phyloP scores from a whole-genome alignment of 495 filamentous ascomycete genomes.

The Lepraria neglecta region DNA sequence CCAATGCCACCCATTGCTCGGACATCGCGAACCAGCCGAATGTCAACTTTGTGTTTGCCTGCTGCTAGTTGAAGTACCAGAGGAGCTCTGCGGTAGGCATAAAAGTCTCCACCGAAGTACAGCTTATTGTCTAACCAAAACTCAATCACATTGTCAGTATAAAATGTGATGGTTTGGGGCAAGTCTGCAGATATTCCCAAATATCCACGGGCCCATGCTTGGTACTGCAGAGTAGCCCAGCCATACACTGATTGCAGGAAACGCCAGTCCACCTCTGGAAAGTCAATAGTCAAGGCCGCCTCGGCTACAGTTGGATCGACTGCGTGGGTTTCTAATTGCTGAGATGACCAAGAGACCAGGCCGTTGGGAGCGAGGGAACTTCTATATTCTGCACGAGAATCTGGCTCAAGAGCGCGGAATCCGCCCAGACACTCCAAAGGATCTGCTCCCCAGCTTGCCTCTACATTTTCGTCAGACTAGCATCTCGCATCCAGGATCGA shows the following conservation, averaged over 20 bases:
- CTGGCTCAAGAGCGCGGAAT: conserved; percentile 41
- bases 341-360: conserved; percentile 40
- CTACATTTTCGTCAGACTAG: conserved; percentile 30
- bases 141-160: conserved; percentile 43
- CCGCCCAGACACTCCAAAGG: conserved; percentile 49
- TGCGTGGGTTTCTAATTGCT: conserved; percentile 29
- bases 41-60: conserved; percentile 46
- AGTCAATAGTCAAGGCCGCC: conserved; percentile 39
- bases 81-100: conserved; percentile 45
- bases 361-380: conserved; percentile 49
- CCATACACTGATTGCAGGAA: conserved; percentile 51
- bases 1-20: conserved; percentile 46
- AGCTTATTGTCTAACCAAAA: conserved; percentile 45
- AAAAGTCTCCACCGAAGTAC: conserved; percentile 55
- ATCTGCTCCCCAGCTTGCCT: conserved; percentile 56
- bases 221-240: conserved; percentile 55
- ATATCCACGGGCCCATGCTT: conserved; percentile 52
- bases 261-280: conserved; percentile 46
- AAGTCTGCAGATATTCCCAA: conserved; percentile 33
- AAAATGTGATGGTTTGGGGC: conserved; percentile 35
- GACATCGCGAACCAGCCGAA: conserved; percentile 50
- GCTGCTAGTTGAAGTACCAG: conserved; percentile 42
- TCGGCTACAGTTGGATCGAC: conserved; percentile 23
- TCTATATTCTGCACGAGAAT: conserved; percentile 36
- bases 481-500: not conserved